Base-by-base conservation (phyloP, 495 filamentous ascomycete genomes). In the Xylaria longipes region DNA sequence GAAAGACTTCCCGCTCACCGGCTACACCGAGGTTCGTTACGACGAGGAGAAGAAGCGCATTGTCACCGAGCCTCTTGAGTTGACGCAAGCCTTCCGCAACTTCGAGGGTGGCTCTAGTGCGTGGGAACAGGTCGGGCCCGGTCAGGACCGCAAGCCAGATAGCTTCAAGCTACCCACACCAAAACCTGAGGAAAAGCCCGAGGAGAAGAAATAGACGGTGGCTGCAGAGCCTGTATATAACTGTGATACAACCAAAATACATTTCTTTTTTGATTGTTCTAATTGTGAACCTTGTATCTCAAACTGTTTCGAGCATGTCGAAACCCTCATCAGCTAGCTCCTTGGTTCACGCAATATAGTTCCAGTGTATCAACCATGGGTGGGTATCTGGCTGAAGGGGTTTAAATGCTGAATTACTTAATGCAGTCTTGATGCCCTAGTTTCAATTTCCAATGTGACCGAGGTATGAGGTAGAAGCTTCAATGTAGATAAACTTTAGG, bases 41-140 rank as follows among this genome's bases (percentile, higher is more conserved):
- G 95, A 98, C 77, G 97, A 99, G 82, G 97, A 98, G 89, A 99
- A 98, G 92, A 98, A 99, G 89, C 88, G 97, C 66, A 97, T 98
- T 80, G 95, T 99, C 68, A 93, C 96, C 41, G 97, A 98, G 87
- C 96, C 97, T 14, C 86, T 99, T 66, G 96, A 99, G 84, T 86
- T 99, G 82, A 98, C 97, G 9, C 96, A 99, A 83, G 96, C 96
- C n/a, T 98, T 95, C 89, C 90, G 97, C 73, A 98, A 99, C 83
- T 99, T 99, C 77, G 93, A 97, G 84, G 92, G 93, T 54, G 93
- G 93, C 60, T 90, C 89, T 43, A 88, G 86, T 46, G 89, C 88
- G 15, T 94, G 95, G 94, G 94, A 99, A 82, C 95, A 95, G 79
- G 90, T 99, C 79, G 95, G 97, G 61, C 80, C 89, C 63, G 97